Conservation (phyloP, 148 eudicot species). For the Silene uniflora region DNA sequence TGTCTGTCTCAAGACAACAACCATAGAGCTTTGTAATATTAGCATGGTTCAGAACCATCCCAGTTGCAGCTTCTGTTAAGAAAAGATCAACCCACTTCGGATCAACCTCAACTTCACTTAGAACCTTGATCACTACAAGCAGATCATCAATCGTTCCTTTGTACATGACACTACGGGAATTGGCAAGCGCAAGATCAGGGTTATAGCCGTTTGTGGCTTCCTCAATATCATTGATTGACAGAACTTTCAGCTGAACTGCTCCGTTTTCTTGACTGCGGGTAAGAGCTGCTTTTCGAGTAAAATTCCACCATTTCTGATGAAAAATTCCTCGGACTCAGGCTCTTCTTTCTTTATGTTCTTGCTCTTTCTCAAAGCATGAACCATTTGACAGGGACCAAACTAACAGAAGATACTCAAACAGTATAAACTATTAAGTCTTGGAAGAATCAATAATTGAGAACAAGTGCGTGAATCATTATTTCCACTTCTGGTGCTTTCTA, state of each 20-base stretch:
- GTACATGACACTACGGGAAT: constrained; percentile 16
- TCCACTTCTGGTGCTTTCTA: no score
- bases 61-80: constrained; percentile 24
- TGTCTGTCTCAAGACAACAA: constrained; percentile 31
- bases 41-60: constrained; percentile 19
- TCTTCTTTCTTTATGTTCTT: not conserved
- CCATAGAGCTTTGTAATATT: constrained; percentile 26
- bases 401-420: no score
- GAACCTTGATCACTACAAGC: constrained; percentile 11
- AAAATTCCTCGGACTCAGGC: no score
- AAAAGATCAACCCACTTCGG: not conserved
- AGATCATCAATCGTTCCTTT: constrained; percentile 23
- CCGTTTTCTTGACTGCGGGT: constrained; percentile 15
- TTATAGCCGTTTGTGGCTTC: constrained; percentile 22
- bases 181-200: constrained; percentile 7
- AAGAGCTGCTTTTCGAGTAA: constrained; percentile 20
- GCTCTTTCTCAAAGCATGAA: not conserved
- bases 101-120: not conserved
- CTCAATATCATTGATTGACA: constrained; percentile 14
- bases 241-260: constrained; percentile 12
- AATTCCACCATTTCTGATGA: no score
- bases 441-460: no score
- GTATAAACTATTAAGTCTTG: no score
- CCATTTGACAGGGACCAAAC: not conserved
- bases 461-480: no score